phyloP scores from a whole-genome alignment of 2,329 filamentous ascomycete genomes.

The Aspergillus vadensis region DNA sequence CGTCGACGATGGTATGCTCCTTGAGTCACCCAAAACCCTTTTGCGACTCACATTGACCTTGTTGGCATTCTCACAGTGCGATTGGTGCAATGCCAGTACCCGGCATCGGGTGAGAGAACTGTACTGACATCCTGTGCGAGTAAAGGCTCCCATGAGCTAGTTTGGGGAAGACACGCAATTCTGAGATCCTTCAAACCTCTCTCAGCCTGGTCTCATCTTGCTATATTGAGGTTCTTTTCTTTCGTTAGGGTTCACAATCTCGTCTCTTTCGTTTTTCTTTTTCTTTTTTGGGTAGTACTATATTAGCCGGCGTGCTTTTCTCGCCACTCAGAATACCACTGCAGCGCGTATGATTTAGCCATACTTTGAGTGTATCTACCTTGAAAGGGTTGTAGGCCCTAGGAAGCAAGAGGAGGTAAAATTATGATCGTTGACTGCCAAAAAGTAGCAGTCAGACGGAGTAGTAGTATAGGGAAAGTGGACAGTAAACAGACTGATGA shows the following conservation, averaged over 20 bases:
- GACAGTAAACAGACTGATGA: conserved; percentile 13
- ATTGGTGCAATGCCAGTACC: conserved; percentile 47
- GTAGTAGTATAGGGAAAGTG: no score
- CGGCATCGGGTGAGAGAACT: conserved; percentile 37
- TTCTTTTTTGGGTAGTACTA: neutral
- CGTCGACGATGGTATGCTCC: conserved; percentile 54
- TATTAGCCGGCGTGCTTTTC: neutral
- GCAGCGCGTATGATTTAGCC: neutral
- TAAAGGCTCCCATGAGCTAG: neutral
- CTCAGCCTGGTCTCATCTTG: no score
- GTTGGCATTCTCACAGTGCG: conserved; percentile 34
- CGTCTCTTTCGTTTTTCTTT: neutral
- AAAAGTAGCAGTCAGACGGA: neutral
- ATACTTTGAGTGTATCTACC: no score
- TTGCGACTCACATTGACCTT: neutral
- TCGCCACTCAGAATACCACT: conserved; percentile 7
- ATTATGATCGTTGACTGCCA: neutral
- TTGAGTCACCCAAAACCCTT: neutral
- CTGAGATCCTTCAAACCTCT: no score
- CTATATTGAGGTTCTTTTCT: no score
- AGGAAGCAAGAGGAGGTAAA: no score
- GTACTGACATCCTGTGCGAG: conserved; percentile 18
- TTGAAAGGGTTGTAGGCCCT: no score
- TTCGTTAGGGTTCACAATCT: no score
- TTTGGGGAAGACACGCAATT: neutral